Evolutionary conservation across 1,284 basidiomycete species (phyloP).

Genomic region (Tilletia walkeri): DNA sequence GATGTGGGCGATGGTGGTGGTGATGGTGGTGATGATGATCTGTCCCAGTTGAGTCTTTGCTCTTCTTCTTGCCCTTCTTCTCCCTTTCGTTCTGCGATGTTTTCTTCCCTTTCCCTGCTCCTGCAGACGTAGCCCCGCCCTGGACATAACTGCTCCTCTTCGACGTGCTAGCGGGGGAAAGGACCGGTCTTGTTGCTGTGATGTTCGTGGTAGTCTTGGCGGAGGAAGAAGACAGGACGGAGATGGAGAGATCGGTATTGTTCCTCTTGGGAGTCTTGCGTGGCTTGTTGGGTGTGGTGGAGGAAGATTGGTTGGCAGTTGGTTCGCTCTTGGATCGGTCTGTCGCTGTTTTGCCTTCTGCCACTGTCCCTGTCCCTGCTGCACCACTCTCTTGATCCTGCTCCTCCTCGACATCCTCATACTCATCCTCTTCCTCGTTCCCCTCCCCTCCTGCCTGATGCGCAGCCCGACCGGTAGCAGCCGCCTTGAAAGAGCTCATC

Average conservation of each 20-base stretch:
- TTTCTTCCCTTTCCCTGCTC: no score
- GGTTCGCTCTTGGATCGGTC: background rate
- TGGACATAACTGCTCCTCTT: no score
- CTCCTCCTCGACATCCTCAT: background rate
- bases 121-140: no score
- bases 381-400: background rate
- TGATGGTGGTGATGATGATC: background rate
- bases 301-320: background rate
- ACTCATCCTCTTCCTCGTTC: background rate
- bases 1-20: background rate
- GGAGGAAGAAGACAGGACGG: no score
- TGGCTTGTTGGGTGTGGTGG: background rate
- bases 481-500: slow-evolving; percentile 11
- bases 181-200: background rate
- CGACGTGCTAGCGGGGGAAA: no score
- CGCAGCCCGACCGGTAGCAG: background rate
- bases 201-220: no score
- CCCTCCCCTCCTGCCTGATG: background rate
- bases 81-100: no score
- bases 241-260: slow-evolving; percentile 23
- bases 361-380: background rate
- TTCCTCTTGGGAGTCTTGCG: background rate
- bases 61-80: slow-evolving; percentile 3
- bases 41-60: background rate
- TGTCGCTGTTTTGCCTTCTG: background rate